Evolutionary conservation across 371 early-diverging fungal genomes (phyloP), one percentile per base, ranked within the genome.

Genomic region (Haplosporangium sp.): DNA sequence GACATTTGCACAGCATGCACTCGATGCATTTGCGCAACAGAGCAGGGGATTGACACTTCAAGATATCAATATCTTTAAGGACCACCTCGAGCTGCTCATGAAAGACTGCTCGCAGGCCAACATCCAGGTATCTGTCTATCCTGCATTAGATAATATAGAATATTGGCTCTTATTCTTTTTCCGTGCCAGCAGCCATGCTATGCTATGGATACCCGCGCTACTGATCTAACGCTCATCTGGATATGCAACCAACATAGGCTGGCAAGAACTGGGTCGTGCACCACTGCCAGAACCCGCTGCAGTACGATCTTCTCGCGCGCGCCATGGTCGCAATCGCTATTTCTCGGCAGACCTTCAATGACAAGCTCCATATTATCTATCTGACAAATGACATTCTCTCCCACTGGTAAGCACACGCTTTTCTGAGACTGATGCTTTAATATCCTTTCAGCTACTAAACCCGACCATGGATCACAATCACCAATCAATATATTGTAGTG

Each of bases 191-290:
- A n/a, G 29, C 29, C 4, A 29, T 29, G 29, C 29, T 29, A 29
- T 29, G 29, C 29, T 29, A 2, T 29, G 29, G 29, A 29, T 29
- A 4, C 29, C 29, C 4, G 29, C 29, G 4, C 29, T 4, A 29
- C 45, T 29, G n/a, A 50, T 50, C 20, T 42, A 42, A 38, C 29
- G 8, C 36, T 45, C 20, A 43, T 11, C 45, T 38, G 36, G 52
- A 41, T 20, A 29, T 29, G 13, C 7, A 20, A 37, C 60, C n/a
- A 47, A 20, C 1, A n/a, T 79, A 88, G 90, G 75, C 83, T 20
- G 90, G 88, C 20, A 89, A 87, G 64, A 82, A 75, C 36, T 89
- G 90, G 90, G 81, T 87, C n/a, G 83, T 85, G 59, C 82, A 86
- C 10, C 69, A 86, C 46, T 88, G 88, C 51, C 82, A 77, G 13